Evolutionary conservation across 2,329 filamentous ascomycete genomes (phyloP).

Genomic region (Talaromyces sp.): DNA sequence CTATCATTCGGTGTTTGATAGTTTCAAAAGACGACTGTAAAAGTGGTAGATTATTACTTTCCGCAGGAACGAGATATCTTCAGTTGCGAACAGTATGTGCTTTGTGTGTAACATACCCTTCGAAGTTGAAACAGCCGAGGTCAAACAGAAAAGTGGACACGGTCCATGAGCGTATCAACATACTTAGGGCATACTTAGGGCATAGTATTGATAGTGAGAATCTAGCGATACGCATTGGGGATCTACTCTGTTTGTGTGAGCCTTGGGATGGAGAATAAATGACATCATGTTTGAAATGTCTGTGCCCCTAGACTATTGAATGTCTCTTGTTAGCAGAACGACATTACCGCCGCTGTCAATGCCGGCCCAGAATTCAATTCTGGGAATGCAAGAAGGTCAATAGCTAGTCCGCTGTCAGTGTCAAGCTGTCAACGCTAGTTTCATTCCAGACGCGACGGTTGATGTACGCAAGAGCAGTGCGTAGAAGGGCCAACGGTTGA

Average conservation of each 20-base stretch:
- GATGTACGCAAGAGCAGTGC: neutral
- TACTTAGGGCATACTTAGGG: neutral
- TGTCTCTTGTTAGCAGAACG: neutral
- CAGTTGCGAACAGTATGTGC: neutral
- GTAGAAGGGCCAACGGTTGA: neutral
- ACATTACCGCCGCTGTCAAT: neutral
- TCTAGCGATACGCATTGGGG: neutral
- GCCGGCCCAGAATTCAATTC: neutral
- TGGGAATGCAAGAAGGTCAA: neutral
- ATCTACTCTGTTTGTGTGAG: neutral
- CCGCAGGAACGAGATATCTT: neutral
- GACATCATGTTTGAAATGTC: constrained; percentile 3
- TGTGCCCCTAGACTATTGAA: neutral
- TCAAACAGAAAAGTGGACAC: no score
- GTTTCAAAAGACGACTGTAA: neutral
- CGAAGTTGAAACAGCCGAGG: neutral
- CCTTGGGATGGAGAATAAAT: neutral
- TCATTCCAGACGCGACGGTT: neutral
- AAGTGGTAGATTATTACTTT: neutral
- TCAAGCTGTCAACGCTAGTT: neutral
- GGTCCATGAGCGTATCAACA: neutral
- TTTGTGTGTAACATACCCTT: neutral
- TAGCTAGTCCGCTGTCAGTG: neutral
- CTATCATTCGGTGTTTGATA: neutral
- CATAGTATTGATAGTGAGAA: neutral